These are phyloP conservation scores for Saccharomyces jurei DNA, from an alignment of 805 yeast genomes.

Conservation along the genomic window DNA sequence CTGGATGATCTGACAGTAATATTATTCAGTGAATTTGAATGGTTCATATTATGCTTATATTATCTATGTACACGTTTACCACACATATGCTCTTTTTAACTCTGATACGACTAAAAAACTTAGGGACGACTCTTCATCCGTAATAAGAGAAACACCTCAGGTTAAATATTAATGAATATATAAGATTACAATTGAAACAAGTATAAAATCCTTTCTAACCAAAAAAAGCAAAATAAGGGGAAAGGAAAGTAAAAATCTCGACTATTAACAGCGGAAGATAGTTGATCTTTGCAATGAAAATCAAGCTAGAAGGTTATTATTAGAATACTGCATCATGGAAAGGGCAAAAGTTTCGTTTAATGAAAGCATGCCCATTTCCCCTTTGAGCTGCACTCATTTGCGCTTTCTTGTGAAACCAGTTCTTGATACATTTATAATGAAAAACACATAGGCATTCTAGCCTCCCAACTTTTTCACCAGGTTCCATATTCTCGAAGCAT, in stretches of 20 bases:
- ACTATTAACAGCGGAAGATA: not conserved
- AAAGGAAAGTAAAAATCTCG: not conserved
- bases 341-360: slow-evolving; percentile 39
- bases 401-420: slow-evolving; percentile 85
- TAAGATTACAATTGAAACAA: not conserved
- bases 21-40: slow-evolving; percentile 38
- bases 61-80: not conserved
- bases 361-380: slow-evolving; percentile 1
- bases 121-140: not conserved
- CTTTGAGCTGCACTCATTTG: slow-evolving; percentile 32
- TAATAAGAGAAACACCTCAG: slow-evolving; percentile 1
- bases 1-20: slow-evolving; percentile 43
- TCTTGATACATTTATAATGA: slow-evolving; percentile 83
- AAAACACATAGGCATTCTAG: slow-evolving; percentile 91
- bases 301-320: not conserved
- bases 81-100: not conserved
- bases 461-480: slow-evolving; percentile 86
- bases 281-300: not conserved
- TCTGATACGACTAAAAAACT: not conserved
- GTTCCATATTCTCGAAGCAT: slow-evolving; percentile 79
- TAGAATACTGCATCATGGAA: slow-evolving; percentile 36
- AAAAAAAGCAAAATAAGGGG: not conserved
- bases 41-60: not conserved
- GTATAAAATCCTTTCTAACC: not conserved
- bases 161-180: not conserved